phyloP scores from a whole-genome alignment of 352 stramenopile species.

The Globisporangium solare region DNA sequence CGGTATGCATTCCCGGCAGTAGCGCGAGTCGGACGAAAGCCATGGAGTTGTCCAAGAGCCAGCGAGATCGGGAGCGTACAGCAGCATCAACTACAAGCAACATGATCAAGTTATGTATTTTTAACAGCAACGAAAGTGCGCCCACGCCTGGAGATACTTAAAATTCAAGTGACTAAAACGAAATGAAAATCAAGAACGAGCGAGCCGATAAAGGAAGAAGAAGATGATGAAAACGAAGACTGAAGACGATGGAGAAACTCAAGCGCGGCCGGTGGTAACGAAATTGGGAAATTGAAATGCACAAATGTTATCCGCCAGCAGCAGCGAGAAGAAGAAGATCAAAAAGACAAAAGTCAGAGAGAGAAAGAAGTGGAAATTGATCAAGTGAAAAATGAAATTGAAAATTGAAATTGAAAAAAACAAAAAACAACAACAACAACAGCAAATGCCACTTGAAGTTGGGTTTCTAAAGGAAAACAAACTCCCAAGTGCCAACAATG shows the following conservation, averaged over 20 bases:
- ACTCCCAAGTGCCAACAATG: constrained; percentile 31
- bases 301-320: background rate
- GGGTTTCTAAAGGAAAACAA: constrained; percentile 7
- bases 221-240: constrained; percentile 6
- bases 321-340: background rate
- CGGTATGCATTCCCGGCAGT: background rate
- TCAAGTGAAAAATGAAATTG: constrained; percentile 14
- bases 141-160: constrained; percentile 3
- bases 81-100: background rate
- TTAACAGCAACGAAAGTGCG: constrained; percentile 12
- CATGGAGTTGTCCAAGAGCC: constrained; percentile 15
- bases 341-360: no score
- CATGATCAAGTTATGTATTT: constrained; percentile 18
- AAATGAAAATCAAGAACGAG: constrained; percentile 6
- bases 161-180: constrained; percentile 10
- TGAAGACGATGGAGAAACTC: constrained; percentile 1
- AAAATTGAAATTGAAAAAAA: constrained; percentile 4
- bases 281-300: constrained; percentile 1
- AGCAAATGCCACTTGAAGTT: background rate
- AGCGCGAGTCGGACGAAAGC: constrained; percentile 11
- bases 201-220: constrained; percentile 5
- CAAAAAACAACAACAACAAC: constrained; percentile 5
- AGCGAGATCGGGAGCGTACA: constrained; percentile 1
- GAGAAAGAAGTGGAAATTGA: background rate
- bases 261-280: no score